Evolutionary conservation across 768 basidiomycete species (phyloP), one percentile per base, ranked within the genome.

Genomic region (Aureoboletus auriporus): DNA sequence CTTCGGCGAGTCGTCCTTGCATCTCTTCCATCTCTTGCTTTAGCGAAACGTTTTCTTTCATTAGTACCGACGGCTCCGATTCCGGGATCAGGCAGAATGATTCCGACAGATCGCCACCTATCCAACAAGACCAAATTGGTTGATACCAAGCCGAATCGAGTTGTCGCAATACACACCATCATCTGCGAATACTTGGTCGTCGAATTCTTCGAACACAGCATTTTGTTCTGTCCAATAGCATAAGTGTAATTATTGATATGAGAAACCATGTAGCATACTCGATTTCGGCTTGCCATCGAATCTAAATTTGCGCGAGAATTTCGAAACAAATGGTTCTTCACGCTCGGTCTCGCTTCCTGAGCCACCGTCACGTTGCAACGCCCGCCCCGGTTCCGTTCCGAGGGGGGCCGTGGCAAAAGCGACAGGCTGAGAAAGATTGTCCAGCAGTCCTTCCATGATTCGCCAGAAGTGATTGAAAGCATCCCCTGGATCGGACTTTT

Each of bases 401-500:
- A 92, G 75, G 13, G 91, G 89, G 12, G 84, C 83, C 7, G 86
- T 89, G 5, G 89, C 81, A 60, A 93, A 93, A 13, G 90, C 90
- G 23, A 82, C 72, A 0, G 79, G 78, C 57, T 89, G 87, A 5
- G 87, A 85, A n/a, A 93, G 74, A 57, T 89, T 86, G 57, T 92
- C 88, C 39, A 92, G 66, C 80, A 90, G 84, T 35, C 83, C 87
- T 66, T 92, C 88, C 73, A 91, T 85, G 42, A 87, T 86, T 56
- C 78, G 82, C 90, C 90, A 93, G 60, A 92, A 93, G 57, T 89
- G 79, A 60, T 90, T 89, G 71, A 93, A 93, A 5, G 88, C 83
- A 59, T 93, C 90, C 5, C 85, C 82, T 3, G 89, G 84, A 59
- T 93, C 90, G 50, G 83, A 83, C 86, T 86, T 52, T 47, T 46